Percentiles rank a stretch among this genome's conserved stretches.
Conservation (phyloP, 1,284 basidiomycete species). For the Inonotus hispidus region DNA sequence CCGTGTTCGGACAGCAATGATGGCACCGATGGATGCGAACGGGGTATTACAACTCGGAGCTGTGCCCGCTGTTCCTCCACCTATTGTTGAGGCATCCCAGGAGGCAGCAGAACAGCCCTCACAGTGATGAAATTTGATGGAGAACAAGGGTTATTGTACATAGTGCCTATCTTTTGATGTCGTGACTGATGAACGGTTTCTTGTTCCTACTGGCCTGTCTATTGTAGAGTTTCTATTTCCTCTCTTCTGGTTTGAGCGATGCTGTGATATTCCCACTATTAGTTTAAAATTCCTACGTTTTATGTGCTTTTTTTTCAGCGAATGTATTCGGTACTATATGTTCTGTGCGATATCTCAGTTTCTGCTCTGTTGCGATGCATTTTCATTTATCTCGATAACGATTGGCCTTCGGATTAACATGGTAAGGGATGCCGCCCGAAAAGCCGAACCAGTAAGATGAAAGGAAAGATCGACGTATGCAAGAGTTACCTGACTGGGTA, state of each 20-base stretch:
- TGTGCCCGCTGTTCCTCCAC: constrained; percentile 31
- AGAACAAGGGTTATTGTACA: background rate
- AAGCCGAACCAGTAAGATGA: constrained; percentile 10
- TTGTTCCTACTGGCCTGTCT: background rate
- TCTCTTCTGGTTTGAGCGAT: background rate
- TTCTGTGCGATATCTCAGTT: background rate
- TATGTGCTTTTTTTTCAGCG: background rate
- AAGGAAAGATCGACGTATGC: background rate
- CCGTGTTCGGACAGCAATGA: constrained; percentile 61
- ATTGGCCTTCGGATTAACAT: background rate
- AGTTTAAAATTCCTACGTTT: no score
- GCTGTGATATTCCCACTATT: no score
- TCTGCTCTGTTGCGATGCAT: constrained; percentile 1
- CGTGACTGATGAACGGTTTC: background rate
- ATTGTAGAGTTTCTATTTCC: background rate
- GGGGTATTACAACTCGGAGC: constrained; percentile 16
- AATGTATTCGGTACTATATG: background rate
- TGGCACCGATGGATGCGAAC: constrained; percentile 36
- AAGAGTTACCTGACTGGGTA: constrained; percentile 4
- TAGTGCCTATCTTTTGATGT: background rate
- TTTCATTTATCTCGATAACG: constrained; percentile 1
- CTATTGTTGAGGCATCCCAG: constrained; percentile 12
- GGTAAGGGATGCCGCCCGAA: constrained; percentile 8
- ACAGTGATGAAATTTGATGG: background rate
- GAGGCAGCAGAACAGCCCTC: constrained; percentile 27